Conservation (phyloP, 1,284 basidiomycete genomes). For the Porodaedalea pini region DNA sequence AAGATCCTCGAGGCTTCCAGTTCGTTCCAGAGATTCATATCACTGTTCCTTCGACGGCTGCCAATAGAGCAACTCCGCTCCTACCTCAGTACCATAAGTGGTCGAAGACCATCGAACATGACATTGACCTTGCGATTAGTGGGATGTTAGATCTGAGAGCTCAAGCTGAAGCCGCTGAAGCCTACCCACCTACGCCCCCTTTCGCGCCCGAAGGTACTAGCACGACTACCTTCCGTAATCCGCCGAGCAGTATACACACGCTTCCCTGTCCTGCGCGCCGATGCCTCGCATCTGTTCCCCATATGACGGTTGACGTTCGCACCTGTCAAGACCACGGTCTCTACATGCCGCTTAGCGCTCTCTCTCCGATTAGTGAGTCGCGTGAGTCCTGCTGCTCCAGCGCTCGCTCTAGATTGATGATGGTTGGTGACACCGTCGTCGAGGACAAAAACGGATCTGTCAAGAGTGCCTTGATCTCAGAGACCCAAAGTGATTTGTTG, state of each 20-base stretch:
- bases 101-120: not conserved
- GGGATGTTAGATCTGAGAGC: not conserved
- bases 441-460: not conserved
- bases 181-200: too few species aligned
- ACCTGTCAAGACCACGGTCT: not conserved
- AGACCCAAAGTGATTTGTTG: too few species aligned
- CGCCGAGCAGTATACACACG: not conserved
- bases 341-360: not conserved
- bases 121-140: conserved; percentile 3
- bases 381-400: not conserved
- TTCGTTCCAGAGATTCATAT: conserved; percentile 3
- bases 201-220: not conserved
- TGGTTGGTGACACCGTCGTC: too few species aligned
- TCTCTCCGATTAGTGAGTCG: not conserved
- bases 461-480: too few species aligned
- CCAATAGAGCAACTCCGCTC: not conserved
- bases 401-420: not conserved
- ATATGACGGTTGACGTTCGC: not conserved
- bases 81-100: not conserved
- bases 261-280: not conserved
- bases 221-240: not conserved
- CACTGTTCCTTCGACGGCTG: not conserved
- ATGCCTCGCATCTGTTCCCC: not conserved
- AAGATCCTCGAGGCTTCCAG: not conserved
- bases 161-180: too few species aligned